Base-by-base conservation (phyloP, 2,329 filamentous ascomycete species). In the Penicillium italicum region DNA sequence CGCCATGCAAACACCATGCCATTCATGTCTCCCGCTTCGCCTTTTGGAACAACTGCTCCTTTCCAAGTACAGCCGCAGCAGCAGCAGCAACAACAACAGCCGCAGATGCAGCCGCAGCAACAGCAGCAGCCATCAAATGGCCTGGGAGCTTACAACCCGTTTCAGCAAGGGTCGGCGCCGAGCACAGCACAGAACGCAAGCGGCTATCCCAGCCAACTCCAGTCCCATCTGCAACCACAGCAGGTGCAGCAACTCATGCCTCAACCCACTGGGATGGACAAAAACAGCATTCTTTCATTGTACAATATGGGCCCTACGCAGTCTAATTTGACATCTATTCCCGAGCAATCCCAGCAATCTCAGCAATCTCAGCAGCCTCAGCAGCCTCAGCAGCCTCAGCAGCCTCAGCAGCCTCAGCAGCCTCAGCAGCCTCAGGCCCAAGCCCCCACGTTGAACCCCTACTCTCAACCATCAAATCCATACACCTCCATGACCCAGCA, bases 241-340 rank as follows among this genome's bases (percentile, higher is more conserved):
- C 64, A 67, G 45, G 48, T 60, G 2, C 70, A 74, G 58, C 66
- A 66, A 34, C 64, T 76, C n/a, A 61, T 62, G 28, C 62, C 73
- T 5, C 77, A 79, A 60, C 69, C 69, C 41, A 77, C 75, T 4
- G 72, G 74, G 20, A 68, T 79, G 56, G 75, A 79, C 56, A 80
- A 79, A 61, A 73, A 70, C 36, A 75, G 72, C 49, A 79, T 79
- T 44, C 68, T 79, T 34, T 73, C 77, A 14, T 66, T 79, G 12
- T 79, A 78, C 60, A 78, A 75, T 52, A 70, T 78, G 50, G 73
- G 76, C 14, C 69, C 72, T 18, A 62, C 72, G 9, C 66, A 71
- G 8, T 37, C 56, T 18, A 45, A 50, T 38, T 50, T 63, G 53
- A 65, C 73, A 38, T 62, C 71, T 1, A 73, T 72, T 18, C 65